Evolutionary conservation across 31 red algal genomes (phyloP), one percentile per base, ranked within the genome.

Genomic region (Bonnemaisonia californica): DNA sequence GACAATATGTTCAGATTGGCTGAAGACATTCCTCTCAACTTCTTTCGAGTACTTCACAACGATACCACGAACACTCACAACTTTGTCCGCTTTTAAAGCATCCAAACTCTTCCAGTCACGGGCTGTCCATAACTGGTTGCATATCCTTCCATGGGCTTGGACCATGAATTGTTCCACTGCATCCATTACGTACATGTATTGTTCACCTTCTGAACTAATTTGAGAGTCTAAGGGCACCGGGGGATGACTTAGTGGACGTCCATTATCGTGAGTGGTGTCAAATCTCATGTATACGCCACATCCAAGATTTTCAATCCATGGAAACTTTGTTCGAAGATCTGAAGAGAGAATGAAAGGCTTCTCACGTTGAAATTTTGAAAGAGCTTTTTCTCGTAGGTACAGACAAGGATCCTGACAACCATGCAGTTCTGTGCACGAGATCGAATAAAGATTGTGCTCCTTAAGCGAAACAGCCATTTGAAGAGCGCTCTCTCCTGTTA

Each of bases 221-320:
- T 23, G 32, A 5, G 67, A 71, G 7, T 71, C 31, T n/a, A n/a
- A n/a, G n/a, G n/a, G n/a, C n/a, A n/a, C n/a, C n/a, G n/a, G n/a
- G n/a, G n/a, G n/a, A n/a, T n/a, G n/a, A n/a, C n/a, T n/a, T 35
- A 33, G 31, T 8, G 27, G 39, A 13, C 39, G 26, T 24, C 9
- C 37, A 34, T 33, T 71, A 71, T 71, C 23, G 7, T 41, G 9
- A 41, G 8, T 71, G 27, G 12, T 32, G 11, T 41, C 36, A 34
- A 71, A 71, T 11, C 67, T 24, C 67, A 71, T 71, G 36, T 71
- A 71, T 32, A 38, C 67, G 9, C 67, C 67, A 41, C 31, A 5
- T 24, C 67, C 67, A 71, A 71, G 67, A 38, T 71, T 71, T 41
- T 71, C 67, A 71, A 71, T 41, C 67, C 67, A 71, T 7, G 67